Evolutionary conservation across 1,284 basidiomycete genomes (phyloP).

Genomic region (Leccinum proximum): DNA sequence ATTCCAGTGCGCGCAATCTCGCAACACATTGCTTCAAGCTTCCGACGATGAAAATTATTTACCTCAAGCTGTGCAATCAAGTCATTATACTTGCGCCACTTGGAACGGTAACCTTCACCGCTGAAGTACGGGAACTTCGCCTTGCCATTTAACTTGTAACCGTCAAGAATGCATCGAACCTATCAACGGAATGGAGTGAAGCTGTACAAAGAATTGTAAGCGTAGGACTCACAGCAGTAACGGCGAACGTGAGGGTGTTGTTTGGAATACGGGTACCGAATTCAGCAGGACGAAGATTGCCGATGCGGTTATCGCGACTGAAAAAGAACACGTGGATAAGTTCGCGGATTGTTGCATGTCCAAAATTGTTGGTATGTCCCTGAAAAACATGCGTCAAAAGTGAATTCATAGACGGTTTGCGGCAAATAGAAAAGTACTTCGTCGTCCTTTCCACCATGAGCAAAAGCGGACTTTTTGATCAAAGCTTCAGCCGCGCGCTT

Average conservation of each 20-base stretch:
- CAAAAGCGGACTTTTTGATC: background rate
- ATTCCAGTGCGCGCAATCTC: background rate
- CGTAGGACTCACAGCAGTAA: background rate
- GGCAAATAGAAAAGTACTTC: background rate
- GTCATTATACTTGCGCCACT: background rate
- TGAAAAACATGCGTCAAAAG: background rate
- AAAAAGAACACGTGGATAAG: background rate
- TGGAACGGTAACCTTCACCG: background rate
- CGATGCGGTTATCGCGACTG: background rate
- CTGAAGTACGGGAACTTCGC: background rate
- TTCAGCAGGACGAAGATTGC: background rate
- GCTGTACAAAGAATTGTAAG: background rate
- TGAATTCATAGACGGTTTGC: too few relatives aligned
- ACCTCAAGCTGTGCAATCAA: background rate
- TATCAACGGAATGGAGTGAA: background rate
- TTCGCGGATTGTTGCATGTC: background rate
- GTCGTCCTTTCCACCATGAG: background rate
- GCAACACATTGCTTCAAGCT: background rate
- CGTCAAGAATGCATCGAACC: background rate
- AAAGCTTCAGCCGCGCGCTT: background rate
- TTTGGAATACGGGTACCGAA: background rate
- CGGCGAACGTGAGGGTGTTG: too few relatives aligned
- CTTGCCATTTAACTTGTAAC: background rate
- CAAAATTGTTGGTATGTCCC: background rate
- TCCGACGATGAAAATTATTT: background rate